Percentiles rank a stretch among this genome's conserved stretches.
Conservation (phyloP, 192 early-diverging fungal species). For the Coemansia sp. region DNA sequence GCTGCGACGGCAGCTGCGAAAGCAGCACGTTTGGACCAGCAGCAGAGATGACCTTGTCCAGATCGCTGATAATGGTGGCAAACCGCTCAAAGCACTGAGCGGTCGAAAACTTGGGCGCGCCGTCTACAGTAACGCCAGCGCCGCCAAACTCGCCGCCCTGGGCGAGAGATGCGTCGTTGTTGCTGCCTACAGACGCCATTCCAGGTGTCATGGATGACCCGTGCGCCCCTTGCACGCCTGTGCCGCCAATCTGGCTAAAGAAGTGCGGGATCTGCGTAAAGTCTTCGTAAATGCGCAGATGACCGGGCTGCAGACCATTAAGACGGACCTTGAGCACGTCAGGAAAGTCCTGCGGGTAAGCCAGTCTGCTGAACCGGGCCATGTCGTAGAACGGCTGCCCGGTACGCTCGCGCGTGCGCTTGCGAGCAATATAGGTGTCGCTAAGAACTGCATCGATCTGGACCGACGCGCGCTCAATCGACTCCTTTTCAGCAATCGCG, state of each 20-base stretch:
- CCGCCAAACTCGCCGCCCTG: slow-evolving; percentile 6
- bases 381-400: slow-evolving; percentile 92
- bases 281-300: slow-evolving; percentile 87
- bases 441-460: slow-evolving; percentile 88
- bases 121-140: background rate
- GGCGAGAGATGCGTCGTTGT: slow-evolving; percentile 6
- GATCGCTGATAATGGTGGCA: slow-evolving; percentile 65
- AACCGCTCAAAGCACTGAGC: slow-evolving; percentile 55
- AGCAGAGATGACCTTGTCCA: slow-evolving; percentile 74
- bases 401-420: slow-evolving; percentile 87
- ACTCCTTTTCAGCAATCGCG: slow-evolving; percentile 92
- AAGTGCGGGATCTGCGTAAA: slow-evolving; percentile 72
- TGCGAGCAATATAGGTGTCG: slow-evolving; percentile 68
- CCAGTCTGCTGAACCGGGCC: slow-evolving; percentile 68
- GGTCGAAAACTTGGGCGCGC: slow-evolving; percentile 19
- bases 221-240: slow-evolving; percentile 13
- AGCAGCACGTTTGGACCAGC: slow-evolving; percentile 51
- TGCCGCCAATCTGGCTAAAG: slow-evolving; percentile 53
- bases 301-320: slow-evolving; percentile 74
- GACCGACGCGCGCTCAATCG: slow-evolving; percentile 92
- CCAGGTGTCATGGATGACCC: slow-evolving; percentile 1
- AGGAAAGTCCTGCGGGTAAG: slow-evolving; percentile 84
- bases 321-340: slow-evolving; percentile 84
- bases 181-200: slow-evolving; percentile 1
- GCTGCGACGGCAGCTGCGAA: slow-evolving; percentile 72